Base-by-base conservation (phyloP, 176 grass and related monocot genomes). In the Carex scoparia region DNA sequence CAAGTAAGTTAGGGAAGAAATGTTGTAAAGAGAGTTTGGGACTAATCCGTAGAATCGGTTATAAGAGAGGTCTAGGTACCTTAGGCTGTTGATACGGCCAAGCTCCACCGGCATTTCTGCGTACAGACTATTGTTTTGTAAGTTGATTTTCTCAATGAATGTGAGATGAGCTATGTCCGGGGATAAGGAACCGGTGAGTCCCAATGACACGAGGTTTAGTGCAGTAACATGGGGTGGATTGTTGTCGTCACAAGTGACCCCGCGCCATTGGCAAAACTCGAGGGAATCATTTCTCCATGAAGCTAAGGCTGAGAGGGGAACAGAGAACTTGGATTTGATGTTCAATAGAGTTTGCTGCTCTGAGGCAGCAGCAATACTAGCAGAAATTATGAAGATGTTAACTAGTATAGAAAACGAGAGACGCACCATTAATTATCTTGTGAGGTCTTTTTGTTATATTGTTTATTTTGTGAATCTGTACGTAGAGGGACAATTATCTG, bases 1-100 rank as follows among this genome's bases (percentile, higher is more conserved):
- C 57, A 91, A 79, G 59, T 42, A 65, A 23, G 13, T 40, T 7
- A 91, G 66, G n/a, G 78, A 10, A 10, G 86, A 85, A 4, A 85
- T 83, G 70, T 91, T 88, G 54, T 86, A 91, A 2, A 91, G 3
- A 54, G 86, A 85, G 53, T 1, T 13, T 15, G 88, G 88, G 28
- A 90, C 23, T 61, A 2, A 61, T 61, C 58, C 58, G 5, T 61
- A 19, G 15, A 61, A 61, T 6, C 6, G 5, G 18, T 61, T 61
- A 16, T n/a, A 7, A 16, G 58, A 61, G 1, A 90, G 81, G 31
- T 89, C 32, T 46, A 92, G 81, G 10, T 85, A 44, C 4, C 7
- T 35, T 0, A 89, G 67, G 1, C 12, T 18, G 5, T 16, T 69
- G 30, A 87, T 28, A 12, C 4, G 73, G 3, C 84, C 84, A 31